These are phyloP conservation scores for Zymoseptoria pseudotritici DNA, from an alignment of 2,329 filamentous ascomycete species.

Conservation along the genomic window DNA sequence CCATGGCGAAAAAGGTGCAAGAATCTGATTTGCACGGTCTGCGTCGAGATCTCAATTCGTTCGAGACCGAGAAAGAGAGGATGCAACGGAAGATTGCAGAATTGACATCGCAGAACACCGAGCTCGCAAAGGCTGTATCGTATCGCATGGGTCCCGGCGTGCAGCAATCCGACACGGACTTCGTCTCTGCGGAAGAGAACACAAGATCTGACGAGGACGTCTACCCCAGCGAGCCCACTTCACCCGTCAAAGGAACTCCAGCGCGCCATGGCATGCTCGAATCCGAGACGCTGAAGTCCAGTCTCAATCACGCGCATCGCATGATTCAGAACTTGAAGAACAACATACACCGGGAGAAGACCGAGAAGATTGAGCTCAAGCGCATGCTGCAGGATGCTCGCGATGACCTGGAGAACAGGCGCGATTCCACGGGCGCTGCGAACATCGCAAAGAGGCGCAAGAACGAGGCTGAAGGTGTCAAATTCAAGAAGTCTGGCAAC, in stretches of 20 bases:
- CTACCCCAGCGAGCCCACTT: constrained; percentile 83
- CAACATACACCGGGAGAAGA: constrained; percentile 95
- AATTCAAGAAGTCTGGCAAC: constrained; percentile 70
- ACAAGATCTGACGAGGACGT: constrained; percentile 49
- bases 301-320: constrained; percentile 84
- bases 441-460: constrained; percentile 50
- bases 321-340: constrained; percentile 95
- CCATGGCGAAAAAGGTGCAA: constrained; percentile 68
- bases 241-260: constrained; percentile 84
- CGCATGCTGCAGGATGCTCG: constrained; percentile 91
- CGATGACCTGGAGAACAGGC: constrained; percentile 71
- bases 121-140: constrained; percentile 77
- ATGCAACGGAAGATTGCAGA: constrained; percentile 85
- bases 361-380: constrained; percentile 91
- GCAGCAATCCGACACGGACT: constrained; percentile 31
- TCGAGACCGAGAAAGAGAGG: constrained; percentile 68
- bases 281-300: constrained; percentile 89
- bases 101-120: constrained; percentile 78
- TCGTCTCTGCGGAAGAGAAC: constrained; percentile 57
- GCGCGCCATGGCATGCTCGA: constrained; percentile 79
- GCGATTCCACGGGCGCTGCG: constrained; percentile 35
- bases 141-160: constrained; percentile 48
- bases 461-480: constrained; percentile 49
- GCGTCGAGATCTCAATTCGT: constrained; percentile 69
- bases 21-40: constrained; percentile 81